These are phyloP conservation scores for Saxophila tyrrhenica DNA, from an alignment of 495 filamentous ascomycete species.

Conservation along the genomic window DNA sequence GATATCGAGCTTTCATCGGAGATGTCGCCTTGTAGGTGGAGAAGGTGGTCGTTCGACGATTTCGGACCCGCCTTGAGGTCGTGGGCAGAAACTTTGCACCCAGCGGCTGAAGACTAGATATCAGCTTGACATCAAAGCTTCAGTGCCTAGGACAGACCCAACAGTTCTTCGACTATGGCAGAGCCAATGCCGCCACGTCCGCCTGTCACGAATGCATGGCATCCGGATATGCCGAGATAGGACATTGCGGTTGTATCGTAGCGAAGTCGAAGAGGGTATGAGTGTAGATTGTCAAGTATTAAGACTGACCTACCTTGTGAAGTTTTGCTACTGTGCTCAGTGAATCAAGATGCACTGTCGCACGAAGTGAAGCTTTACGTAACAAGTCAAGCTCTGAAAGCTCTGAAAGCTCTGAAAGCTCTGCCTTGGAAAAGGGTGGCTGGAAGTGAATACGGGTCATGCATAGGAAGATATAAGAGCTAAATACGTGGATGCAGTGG, in stretches of 20 bases:
- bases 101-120: constrained; percentile 31
- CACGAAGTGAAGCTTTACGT: neutral
- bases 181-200: constrained; percentile 43
- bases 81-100: constrained; percentile 44
- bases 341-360: neutral
- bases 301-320: no score
- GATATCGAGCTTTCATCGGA: constrained; percentile 37
- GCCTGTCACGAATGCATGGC: constrained; percentile 48
- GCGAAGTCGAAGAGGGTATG: neutral
- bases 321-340: neutral
- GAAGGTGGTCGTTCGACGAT: constrained; percentile 19
- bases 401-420: no score
- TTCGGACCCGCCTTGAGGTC: constrained; percentile 31
- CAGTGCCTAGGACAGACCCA: constrained; percentile 42
- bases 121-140: no score
- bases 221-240: constrained; percentile 40
- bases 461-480: no score
- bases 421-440: no score
- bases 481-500: no score
- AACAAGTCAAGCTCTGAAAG: no score
- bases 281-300: no score
- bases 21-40: constrained; percentile 37
- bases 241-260: no score
- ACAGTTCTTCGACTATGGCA: constrained; percentile 40
- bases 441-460: no score